Conservation (phyloP, 2,329 filamentous ascomycete species). For the Epicoccum nigrum region DNA sequence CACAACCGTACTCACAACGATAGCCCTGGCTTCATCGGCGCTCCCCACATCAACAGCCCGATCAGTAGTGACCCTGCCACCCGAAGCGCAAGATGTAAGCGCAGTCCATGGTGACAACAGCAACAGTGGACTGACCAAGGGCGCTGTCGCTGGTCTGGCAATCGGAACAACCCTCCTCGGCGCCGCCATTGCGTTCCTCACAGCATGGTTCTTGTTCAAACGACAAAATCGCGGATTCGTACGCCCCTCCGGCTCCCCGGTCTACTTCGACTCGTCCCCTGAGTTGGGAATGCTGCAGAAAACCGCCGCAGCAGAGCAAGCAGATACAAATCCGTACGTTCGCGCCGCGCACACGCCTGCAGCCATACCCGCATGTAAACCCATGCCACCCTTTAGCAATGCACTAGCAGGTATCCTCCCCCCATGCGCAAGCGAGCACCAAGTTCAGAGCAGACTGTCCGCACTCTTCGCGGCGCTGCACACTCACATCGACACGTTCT, state of each 20-base stretch:
- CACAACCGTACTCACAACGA: background rate
- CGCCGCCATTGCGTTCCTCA: constrained; percentile 36
- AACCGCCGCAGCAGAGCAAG: constrained; percentile 18
- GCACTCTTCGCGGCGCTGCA: constrained; percentile 37
- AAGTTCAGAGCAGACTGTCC: constrained; percentile 27
- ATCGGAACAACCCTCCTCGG: constrained; percentile 27
- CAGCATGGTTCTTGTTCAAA: constrained; percentile 40
- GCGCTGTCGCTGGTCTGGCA: constrained; percentile 15
- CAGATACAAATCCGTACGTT: constrained; percentile 10
- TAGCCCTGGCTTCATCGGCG: background rate
- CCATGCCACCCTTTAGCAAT: too few species aligned
- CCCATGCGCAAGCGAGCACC: constrained; percentile 28
- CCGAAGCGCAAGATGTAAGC: background rate
- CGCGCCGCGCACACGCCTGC: background rate
- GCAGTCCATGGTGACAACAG: background rate
- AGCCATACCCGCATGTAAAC: background rate
- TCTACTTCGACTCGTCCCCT: constrained; percentile 30
- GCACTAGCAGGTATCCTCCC: constrained; percentile 33
- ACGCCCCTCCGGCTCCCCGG: constrained; percentile 15
- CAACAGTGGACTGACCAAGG: constrained; percentile 2
- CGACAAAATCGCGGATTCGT: constrained; percentile 22
- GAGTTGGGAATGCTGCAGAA: constrained; percentile 35
- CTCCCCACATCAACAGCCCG: background rate
- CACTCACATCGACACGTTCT: constrained; percentile 39
- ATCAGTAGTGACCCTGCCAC: background rate